Conservation (phyloP, 108 stramenopile genomes). For the Pinguiococcus pyrenoidosus region DNA sequence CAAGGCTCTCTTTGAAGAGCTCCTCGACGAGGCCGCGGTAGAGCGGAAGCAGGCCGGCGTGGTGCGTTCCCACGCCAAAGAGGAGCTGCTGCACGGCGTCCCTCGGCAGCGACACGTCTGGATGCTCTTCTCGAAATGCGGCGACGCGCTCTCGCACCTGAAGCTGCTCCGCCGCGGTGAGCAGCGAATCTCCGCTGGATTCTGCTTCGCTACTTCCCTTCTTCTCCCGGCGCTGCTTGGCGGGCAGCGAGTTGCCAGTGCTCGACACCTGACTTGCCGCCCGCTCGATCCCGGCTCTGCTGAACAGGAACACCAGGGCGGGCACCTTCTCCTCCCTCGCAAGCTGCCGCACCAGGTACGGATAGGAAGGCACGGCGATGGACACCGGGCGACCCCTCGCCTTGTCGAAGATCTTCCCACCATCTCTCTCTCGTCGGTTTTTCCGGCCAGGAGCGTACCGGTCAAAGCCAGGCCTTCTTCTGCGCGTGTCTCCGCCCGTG, state of each 20-base stretch:
- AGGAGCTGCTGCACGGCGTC: constrained; percentile 42
- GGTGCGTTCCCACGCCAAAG: constrained; percentile 70
- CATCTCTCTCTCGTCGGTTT: background rate
- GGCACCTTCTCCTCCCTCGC: constrained; percentile 56
- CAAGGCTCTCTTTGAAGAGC: constrained; percentile 57
- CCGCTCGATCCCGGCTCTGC: constrained; percentile 68
- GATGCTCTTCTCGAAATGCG: constrained; percentile 56
- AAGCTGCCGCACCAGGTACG: constrained; percentile 45
- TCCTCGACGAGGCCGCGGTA: constrained; percentile 78
- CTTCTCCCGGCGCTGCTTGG: too few species aligned
- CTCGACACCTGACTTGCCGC: constrained; percentile 40
- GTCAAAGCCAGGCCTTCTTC: too few species aligned
- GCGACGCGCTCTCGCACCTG: constrained; percentile 48
- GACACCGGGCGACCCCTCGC: too few species aligned
- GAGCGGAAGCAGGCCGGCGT: constrained; percentile 74
- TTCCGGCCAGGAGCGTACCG: too few species aligned
- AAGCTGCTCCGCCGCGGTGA: constrained; percentile 42
- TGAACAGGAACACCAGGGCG: constrained; percentile 84
- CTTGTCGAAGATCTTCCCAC: too few species aligned
- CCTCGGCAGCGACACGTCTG: constrained; percentile 55
- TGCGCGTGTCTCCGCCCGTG: background rate
- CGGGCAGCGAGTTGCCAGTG: too few species aligned
- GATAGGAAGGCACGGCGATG: background rate
- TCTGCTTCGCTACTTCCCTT: too few species aligned
- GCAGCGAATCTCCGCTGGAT: constrained; percentile 45